Evolutionary conservation across 768 basidiomycete species (phyloP).

Genomic region (Lactarius hatsudake): DNA sequence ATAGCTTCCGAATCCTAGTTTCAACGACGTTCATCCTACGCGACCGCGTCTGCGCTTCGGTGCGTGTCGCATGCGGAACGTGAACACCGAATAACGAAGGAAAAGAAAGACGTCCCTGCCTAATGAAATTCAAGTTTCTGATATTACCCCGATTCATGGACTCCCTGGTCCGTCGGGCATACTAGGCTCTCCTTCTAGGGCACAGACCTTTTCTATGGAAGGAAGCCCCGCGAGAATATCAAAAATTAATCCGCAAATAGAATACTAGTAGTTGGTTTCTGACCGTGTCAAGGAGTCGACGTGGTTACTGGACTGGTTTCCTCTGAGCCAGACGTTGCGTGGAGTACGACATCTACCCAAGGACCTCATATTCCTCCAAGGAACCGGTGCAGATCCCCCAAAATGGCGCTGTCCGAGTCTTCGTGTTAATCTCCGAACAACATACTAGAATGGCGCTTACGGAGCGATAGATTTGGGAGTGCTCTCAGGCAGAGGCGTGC

Average conservation of each 20-base stretch:
- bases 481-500: too few relatives aligned
- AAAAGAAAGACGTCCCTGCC: not conserved
- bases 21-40: not conserved
- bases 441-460: too few relatives aligned
- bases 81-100: not conserved
- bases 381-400: not conserved
- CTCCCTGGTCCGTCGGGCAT: too few relatives aligned
- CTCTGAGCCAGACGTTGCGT: not conserved
- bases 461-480: not conserved
- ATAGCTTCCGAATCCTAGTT: not conserved
- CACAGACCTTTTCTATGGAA: too few relatives aligned
- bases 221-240: too few relatives aligned
- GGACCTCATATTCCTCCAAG: not conserved
- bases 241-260: not conserved
- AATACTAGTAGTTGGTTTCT: not conserved
- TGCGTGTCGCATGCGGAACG: not conserved
- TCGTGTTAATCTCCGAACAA: conserved; percentile 2
- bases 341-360: not conserved
- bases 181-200: too few relatives aligned
- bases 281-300: not conserved
- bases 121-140: not conserved
- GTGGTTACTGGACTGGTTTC: not conserved
- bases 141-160: not conserved
- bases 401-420: not conserved
- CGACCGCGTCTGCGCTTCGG: not conserved